These are phyloP conservation scores for sweet orange (Citrus sinensis) DNA, from an alignment of 345 rosid genomes.

Conservation along the genomic window DVS_A1.0 CM039165.1:36118501-36119000, in stretches of 20 bases:
- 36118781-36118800: neutral
- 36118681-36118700: slow-evolving; percentile 36
- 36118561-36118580: slow-evolving; percentile 39
- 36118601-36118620: slow-evolving; percentile 48
- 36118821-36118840: neutral
- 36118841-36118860: neutral
- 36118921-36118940: too few relatives aligned
- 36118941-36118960: too few relatives aligned
- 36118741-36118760: neutral
- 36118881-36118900: neutral
- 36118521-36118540: slow-evolving; percentile 65
- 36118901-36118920: too few relatives aligned
- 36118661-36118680: slow-evolving; percentile 42
- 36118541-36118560: slow-evolving; percentile 60
- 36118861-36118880: neutral
- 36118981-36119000: too few relatives aligned
- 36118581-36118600: slow-evolving; percentile 51
- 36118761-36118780: neutral
- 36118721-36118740: neutral
- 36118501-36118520: slow-evolving; percentile 60
- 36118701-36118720: neutral
- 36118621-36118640: slow-evolving; percentile 23
- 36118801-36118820: neutral
- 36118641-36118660: slow-evolving; percentile 26
- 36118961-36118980: too few relatives aligned